phyloP scores from a whole-genome alignment of 1,139 yeast genomes.

The Yamadazyma siamensis region DNA sequence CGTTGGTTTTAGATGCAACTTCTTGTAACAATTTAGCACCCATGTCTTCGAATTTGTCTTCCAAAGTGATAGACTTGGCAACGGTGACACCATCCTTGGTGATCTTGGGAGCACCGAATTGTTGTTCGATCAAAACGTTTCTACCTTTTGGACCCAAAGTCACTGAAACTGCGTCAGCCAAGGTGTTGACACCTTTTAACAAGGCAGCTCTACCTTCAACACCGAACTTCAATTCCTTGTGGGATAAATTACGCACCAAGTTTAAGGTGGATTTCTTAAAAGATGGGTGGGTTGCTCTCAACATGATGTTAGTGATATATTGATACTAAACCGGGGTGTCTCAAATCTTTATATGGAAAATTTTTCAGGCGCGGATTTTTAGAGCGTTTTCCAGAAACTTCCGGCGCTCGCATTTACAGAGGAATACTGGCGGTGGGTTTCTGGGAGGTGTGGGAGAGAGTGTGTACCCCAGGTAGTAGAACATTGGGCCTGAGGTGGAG shows the following conservation, averaged over 20 bases:
- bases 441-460: no score
- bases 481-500: no score
- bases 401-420: constrained; percentile 5
- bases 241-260: constrained; percentile 63
- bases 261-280: constrained; percentile 32
- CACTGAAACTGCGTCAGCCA: constrained; percentile 96
- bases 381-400: constrained; percentile 16
- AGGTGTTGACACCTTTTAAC: constrained; percentile 90
- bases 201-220: constrained; percentile 98
- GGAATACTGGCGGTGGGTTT: no score
- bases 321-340: neutral
- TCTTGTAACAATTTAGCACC: constrained; percentile 97
- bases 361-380: constrained; percentile 12
- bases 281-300: constrained; percentile 53
- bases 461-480: no score
- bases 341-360: constrained; percentile 12
- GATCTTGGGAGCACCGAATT: constrained; percentile 96
- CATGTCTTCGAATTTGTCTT: constrained; percentile 93
- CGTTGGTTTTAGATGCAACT: constrained; percentile 97
- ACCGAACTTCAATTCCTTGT: constrained; percentile 96
- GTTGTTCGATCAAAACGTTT: constrained; percentile 95
- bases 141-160: constrained; percentile 99
- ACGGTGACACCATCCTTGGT: constrained; percentile 99
- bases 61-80: constrained; percentile 80
- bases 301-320: constrained; percentile 30